Conservation (phyloP, 768 basidiomycete genomes). For the Holtermannia corniformis region DNA sequence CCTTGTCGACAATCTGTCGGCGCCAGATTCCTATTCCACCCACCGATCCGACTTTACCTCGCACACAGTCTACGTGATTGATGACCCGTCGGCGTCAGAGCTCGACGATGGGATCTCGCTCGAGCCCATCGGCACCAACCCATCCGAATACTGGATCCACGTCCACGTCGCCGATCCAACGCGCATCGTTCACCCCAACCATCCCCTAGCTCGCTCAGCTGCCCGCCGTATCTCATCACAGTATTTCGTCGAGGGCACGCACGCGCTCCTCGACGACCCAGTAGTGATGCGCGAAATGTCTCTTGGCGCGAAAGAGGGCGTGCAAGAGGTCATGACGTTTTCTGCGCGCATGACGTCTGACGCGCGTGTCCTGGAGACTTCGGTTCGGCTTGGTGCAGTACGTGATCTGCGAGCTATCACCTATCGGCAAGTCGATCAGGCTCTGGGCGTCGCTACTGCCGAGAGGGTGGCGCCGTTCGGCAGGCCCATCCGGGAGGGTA, state of each 20-base stretch:
- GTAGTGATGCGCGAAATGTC: slow-evolving; percentile 45
- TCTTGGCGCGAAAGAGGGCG: slow-evolving; percentile 43
- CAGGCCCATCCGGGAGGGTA: not conserved
- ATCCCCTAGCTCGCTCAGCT: slow-evolving; percentile 56
- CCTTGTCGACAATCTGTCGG: not conserved
- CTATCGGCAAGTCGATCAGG: slow-evolving; percentile 59
- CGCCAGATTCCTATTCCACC: slow-evolving; percentile 13
- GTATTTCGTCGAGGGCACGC: slow-evolving; percentile 59
- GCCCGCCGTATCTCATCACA: slow-evolving; percentile 47
- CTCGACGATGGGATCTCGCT: slow-evolving; percentile 89
- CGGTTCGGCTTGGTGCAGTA: slow-evolving; percentile 62
- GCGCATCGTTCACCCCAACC: slow-evolving; percentile 59
- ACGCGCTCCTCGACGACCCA: slow-evolving; percentile 61
- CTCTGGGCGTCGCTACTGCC: slow-evolving; percentile 12
- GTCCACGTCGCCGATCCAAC: slow-evolving; percentile 91
- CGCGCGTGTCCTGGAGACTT: slow-evolving; percentile 59
- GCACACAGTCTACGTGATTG: slow-evolving; percentile 74
- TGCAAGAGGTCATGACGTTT: slow-evolving; percentile 65
- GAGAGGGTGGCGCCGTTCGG: slow-evolving; percentile 15
- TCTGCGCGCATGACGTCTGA: slow-evolving; percentile 57
- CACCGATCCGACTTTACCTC: slow-evolving; percentile 80
- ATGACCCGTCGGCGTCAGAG: slow-evolving; percentile 68
- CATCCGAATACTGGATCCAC: slow-evolving; percentile 65
- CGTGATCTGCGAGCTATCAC: slow-evolving; percentile 56
- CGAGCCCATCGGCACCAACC: slow-evolving; percentile 54